phyloP scores from a whole-genome alignment of 2,329 filamentous ascomycete genomes.

The Parafenestella ontariensis region DNA sequence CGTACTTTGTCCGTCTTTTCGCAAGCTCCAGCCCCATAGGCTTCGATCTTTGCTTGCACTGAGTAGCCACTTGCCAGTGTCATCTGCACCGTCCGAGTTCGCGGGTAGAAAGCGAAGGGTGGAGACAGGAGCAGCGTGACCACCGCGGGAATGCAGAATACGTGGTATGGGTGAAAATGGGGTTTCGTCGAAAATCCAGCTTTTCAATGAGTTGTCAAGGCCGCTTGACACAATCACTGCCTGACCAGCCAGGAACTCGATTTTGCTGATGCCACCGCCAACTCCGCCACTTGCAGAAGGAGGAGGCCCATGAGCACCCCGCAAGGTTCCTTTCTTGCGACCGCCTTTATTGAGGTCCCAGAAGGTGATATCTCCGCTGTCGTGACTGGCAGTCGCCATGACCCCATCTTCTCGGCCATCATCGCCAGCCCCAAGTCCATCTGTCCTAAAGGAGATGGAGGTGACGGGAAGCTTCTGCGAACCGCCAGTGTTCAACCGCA shows the following conservation, averaged over 20 bases:
- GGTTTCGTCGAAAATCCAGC: slow-evolving; percentile 94
- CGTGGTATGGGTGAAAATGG: slow-evolving; percentile 88
- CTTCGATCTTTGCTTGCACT: slow-evolving; percentile 89
- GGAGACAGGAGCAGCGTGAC: slow-evolving; percentile 86
- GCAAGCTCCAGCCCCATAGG: slow-evolving; percentile 95
- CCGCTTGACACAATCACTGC: slow-evolving; percentile 90
- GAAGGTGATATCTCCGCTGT: slow-evolving; percentile 87
- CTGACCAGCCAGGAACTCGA: slow-evolving; percentile 90
- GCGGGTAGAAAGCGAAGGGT: slow-evolving; percentile 85
- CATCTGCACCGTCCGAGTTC: slow-evolving; percentile 87
- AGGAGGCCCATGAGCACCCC: slow-evolving; percentile 85
- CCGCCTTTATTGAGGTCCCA: slow-evolving; percentile 95
- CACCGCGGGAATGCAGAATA: slow-evolving; percentile 83
- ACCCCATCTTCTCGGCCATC: slow-evolving; percentile 85
- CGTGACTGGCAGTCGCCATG: slow-evolving; percentile 85
- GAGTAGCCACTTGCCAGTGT: slow-evolving; percentile 90
- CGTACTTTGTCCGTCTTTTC: slow-evolving; percentile 90
- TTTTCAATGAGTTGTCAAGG: slow-evolving; percentile 90
- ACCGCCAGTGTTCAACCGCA: slow-evolving; percentile 72
- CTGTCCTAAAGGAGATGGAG: slow-evolving; percentile 88
- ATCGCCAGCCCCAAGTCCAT: slow-evolving; percentile 84
- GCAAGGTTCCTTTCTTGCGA: slow-evolving; percentile 82
- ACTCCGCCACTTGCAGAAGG: slow-evolving; percentile 61
- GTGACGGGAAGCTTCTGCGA: slow-evolving; percentile 70
- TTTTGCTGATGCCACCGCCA: slow-evolving; percentile 79